These are phyloP conservation scores for Sorghum bicolor DNA, from an alignment of 176 grass and related monocot genomes.

Conservation along the genomic window DNA sequence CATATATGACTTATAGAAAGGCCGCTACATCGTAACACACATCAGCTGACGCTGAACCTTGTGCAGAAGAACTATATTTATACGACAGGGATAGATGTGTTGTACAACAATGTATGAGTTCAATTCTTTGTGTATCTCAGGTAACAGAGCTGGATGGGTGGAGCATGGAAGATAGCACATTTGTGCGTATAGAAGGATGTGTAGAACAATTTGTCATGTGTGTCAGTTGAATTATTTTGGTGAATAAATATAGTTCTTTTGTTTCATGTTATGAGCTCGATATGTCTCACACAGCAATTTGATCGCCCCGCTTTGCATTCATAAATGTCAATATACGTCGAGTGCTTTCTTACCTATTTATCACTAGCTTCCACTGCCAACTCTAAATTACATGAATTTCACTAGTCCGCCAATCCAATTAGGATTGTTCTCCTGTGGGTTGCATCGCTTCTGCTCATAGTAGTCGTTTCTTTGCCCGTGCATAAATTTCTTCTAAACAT, in stretches of 20 bases:
- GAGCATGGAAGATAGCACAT: conserved; percentile 20
- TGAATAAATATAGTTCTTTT: background rate
- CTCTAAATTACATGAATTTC: too few species aligned
- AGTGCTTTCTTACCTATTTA: too few species aligned
- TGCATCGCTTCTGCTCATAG: too few species aligned
- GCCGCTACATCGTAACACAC: conserved; percentile 76
- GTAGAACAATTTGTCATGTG: conserved; percentile 28
- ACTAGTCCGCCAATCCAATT: too few species aligned
- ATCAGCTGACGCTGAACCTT: conserved; percentile 45
- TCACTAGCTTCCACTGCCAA: too few species aligned
- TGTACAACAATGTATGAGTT: conserved; percentile 52
- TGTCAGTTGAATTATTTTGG: conserved; percentile 15
- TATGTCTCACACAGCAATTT: background rate
- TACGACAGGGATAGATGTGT: conserved; percentile 43
- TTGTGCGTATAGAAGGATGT: conserved; percentile 26
- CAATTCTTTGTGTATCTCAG: conserved; percentile 47
- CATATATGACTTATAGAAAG: conserved; percentile 97
- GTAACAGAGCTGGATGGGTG: conserved; percentile 17
- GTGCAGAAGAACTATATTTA: conserved; percentile 32
- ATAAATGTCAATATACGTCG: too few species aligned
- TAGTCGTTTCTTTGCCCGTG: too few species aligned
- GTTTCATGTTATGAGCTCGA: background rate
- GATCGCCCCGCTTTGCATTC: too few species aligned
- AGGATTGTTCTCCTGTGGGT: too few species aligned
- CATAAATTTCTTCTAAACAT: too few species aligned